Evolutionary conservation across 768 basidiomycete species (phyloP), one percentile per base, ranked within the genome.

Genomic region (Leccinum variicolor): DNA sequence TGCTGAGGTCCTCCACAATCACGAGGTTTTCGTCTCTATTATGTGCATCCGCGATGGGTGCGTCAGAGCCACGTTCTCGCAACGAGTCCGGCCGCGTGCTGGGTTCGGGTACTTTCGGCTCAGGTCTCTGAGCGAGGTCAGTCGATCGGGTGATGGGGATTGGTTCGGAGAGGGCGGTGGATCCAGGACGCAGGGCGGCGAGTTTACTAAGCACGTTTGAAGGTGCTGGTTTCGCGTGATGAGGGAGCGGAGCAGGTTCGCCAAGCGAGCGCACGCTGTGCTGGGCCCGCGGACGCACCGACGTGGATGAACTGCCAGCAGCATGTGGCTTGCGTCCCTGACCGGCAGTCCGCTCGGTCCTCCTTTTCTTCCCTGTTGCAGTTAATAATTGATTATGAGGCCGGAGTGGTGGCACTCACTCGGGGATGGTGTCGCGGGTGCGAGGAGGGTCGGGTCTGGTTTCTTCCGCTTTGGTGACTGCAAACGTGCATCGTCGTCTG

Each of bases 1-100:
- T 78, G 61, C 84, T 74, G 14, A 99, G 77, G 28, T 88, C 83
- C 62, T 97, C 90, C 7, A 95, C 71, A 17, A 98, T 72, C 0
- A 84, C 81, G 45, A 94, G 79, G 39, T 76, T 70, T 21, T 89
- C 87, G 61, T 91, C 89, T 34, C 82, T 71, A 52, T 64, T 60
- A 19, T 65, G 58, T 9, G 45, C 56, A n/a, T 17, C 25, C 14
- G 19, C 23, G 28, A 52, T 25, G 17, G 53, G 47, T 21, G 48
- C 7, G 21, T 54, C 60, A 2, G 52, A 34, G 25, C 50, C 58
- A 57, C 50, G 47, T 59, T 62, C 62, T 39, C 54, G 59, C 17
- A 53, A 36, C 13, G 48, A 34, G 13, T 50, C 36, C 19, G 46
- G 28, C 28, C 36, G 45, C 4, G 41, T 29, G n/a, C 47, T 26